phyloP scores from a whole-genome alignment of 345 rosid species.

The Melaleuca quinquenervia region DNA sequence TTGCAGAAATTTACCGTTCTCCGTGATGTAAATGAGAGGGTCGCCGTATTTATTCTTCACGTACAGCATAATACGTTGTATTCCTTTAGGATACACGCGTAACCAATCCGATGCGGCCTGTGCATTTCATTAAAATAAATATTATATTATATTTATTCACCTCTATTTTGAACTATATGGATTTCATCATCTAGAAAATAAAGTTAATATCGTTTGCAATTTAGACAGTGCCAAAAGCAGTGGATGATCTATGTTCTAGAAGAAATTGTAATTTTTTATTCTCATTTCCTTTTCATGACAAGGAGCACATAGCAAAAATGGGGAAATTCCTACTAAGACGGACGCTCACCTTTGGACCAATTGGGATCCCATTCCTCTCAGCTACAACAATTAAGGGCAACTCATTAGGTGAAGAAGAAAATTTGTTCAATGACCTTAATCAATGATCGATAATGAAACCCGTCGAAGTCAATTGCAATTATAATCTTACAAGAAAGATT shows the following conservation, averaged over 20 bases:
- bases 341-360: slow-evolving; percentile 4
- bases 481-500: slow-evolving; percentile 6
- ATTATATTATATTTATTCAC: background rate
- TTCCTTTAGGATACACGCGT: slow-evolving; percentile 12
- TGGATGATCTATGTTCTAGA: too few relatives aligned
- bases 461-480: background rate
- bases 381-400: background rate
- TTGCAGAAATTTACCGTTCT: slow-evolving; percentile 15
- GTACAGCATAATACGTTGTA: slow-evolving; percentile 6
- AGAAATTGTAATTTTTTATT: too few relatives aligned
- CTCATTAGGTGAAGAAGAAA: background rate
- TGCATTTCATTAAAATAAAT: background rate
- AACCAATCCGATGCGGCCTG: slow-evolving; percentile 16
- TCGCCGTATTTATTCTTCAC: slow-evolving; percentile 14
- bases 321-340: background rate
- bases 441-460: background rate
- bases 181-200: too few relatives aligned
- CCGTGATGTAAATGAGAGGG: slow-evolving; percentile 33
- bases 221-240: too few relatives aligned
- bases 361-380: slow-evolving; percentile 8
- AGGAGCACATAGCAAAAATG: background rate
- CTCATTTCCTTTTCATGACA: too few relatives aligned
- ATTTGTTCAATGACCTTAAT: background rate
- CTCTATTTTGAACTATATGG: background rate
- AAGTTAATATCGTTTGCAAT: too few relatives aligned